phyloP scores from a whole-genome alignment of 2,329 filamentous ascomycete genomes.

The Graphiopsis chlorocephala region DNA sequence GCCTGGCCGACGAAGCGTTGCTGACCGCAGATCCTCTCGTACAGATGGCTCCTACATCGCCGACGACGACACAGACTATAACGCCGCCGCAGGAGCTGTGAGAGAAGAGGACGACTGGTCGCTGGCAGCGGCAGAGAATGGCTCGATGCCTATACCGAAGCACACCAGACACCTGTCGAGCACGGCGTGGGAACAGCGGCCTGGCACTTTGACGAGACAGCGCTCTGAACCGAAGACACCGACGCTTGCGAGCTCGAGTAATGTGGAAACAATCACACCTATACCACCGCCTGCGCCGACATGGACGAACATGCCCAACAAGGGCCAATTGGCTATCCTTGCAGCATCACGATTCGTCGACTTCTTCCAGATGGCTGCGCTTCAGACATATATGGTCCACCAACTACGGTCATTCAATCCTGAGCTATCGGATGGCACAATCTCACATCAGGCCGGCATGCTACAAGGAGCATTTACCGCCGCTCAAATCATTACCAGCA shows the following conservation, averaged over 20 bases:
- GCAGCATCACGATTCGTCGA: conserved; percentile 43
- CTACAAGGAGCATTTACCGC: conserved; percentile 43
- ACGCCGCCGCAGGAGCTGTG: not conserved
- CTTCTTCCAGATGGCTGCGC: conserved; percentile 45
- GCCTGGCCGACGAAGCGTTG: conserved; percentile 1
- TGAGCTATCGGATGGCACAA: conserved; percentile 46
- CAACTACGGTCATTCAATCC: conserved; percentile 43
- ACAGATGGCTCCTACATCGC: conserved; percentile 13
- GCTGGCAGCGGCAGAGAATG: conserved; percentile 19
- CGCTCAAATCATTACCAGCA: conserved; percentile 42
- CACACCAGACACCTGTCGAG: not conserved
- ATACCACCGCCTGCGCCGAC: conserved; percentile 31
- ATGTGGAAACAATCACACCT: not conserved
- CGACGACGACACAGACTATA: conserved; percentile 16
- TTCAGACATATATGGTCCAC: conserved; percentile 46
- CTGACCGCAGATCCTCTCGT: conserved; percentile 10
- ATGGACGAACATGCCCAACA: conserved; percentile 43
- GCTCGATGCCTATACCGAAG: conserved; percentile 1
- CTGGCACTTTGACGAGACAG: not conserved
- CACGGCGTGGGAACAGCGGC: not conserved
- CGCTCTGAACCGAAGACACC: conserved; percentile 2
- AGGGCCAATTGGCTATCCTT: conserved; percentile 41
- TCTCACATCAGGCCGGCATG: conserved; percentile 43
- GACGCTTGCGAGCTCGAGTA: conserved; percentile 4
- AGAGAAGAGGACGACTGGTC: conserved; percentile 17